Evolutionary conservation across 805 yeast genomes (phyloP).

Genomic region (Ogataea allantospora): DNA sequence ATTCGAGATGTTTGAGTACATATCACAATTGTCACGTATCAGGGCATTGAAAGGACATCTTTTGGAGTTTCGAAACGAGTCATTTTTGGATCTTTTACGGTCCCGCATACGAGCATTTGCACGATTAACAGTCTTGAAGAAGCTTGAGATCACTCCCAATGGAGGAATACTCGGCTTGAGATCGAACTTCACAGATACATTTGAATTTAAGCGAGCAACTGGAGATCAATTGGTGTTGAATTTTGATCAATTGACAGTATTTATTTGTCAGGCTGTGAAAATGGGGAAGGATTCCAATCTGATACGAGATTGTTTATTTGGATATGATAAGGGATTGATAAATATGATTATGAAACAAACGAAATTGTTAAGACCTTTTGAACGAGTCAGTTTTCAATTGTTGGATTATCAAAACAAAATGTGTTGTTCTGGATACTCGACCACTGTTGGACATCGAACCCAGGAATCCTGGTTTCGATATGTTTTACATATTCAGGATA

Average conservation of each 20-base stretch:
- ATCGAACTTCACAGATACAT: conserved; percentile 4
- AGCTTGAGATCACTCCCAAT: neutral
- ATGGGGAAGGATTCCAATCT: conserved; percentile 1
- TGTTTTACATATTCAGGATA: conserved; percentile 21
- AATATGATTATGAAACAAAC: conserved; percentile 5
- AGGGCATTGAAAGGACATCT: conserved; percentile 9
- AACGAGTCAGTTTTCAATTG: conserved; percentile 17
- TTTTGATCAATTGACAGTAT: neutral
- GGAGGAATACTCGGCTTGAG: conserved; percentile 1
- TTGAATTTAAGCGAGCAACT: neutral
- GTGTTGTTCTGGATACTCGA: conserved; percentile 17
- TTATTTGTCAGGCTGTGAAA: conserved; percentile 1
- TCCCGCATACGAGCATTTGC: conserved; percentile 4
- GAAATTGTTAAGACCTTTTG: conserved; percentile 16
- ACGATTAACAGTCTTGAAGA: neutral
- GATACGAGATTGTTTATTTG: conserved; percentile 5
- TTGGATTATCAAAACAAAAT: conserved; percentile 19
- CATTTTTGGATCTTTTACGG: conserved; percentile 6
- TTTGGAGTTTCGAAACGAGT: conserved; percentile 5
- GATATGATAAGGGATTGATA: conserved; percentile 5
- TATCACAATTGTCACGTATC: conserved; percentile 6
- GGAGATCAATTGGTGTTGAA: conserved; percentile 5
- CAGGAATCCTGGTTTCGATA: conserved; percentile 16
- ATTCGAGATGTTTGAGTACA: conserved; percentile 12
- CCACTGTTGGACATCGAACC: conserved; percentile 10